These are phyloP conservation scores for Ampelomyces quisqualis DNA, from an alignment of 2,329 filamentous ascomycete genomes.

Conservation along the genomic window DNA sequence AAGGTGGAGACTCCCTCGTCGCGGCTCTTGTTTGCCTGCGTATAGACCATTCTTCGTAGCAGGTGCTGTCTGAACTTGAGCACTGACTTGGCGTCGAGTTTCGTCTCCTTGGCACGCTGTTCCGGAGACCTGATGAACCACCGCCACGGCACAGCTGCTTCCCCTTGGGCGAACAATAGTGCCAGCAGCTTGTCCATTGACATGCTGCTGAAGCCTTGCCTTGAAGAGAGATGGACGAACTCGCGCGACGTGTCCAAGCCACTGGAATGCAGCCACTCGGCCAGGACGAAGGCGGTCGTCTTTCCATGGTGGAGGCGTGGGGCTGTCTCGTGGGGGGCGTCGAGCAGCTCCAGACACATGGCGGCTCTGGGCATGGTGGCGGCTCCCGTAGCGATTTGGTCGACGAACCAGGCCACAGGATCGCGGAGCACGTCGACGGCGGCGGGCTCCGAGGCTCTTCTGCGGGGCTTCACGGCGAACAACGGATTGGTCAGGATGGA, in stretches of 20 bases:
- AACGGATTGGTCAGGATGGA: slow-evolving; percentile 56
- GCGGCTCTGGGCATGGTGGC: slow-evolving; percentile 43
- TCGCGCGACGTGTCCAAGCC: slow-evolving; percentile 29
- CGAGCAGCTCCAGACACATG: slow-evolving; percentile 42
- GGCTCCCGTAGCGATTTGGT: slow-evolving; percentile 42
- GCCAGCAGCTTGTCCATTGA: slow-evolving; percentile 25
- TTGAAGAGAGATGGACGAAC: slow-evolving; percentile 23
- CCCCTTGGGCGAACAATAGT: slow-evolving; percentile 25
- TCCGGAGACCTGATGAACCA: slow-evolving; percentile 29
- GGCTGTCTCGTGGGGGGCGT: slow-evolving; percentile 11
- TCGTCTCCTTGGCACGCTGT: slow-evolving; percentile 20
- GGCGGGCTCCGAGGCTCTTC: slow-evolving; percentile 28
- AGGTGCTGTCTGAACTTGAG: slow-evolving; percentile 23
- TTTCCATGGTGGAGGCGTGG: slow-evolving; percentile 8
- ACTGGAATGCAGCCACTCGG: slow-evolving; percentile 35
- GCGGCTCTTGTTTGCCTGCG: slow-evolving; percentile 13
- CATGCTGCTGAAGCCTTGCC: slow-evolving; percentile 7
- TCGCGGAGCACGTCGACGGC: slow-evolving; percentile 34
- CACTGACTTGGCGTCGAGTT: slow-evolving; percentile 12
- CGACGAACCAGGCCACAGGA: slow-evolving; percentile 46
- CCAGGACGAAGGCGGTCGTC: slow-evolving; percentile 23
- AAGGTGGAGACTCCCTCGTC: slow-evolving; percentile 26
- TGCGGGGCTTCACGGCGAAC: slow-evolving; percentile 42
- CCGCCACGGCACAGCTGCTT: slow-evolving; percentile 28
- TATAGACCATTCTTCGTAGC: slow-evolving; percentile 26